A percentile compares a stretch with the other conserved stretches of the same genome.
Evolutionary conservation across 257 asterid genomes (phyloP).

Genomic region (Avicennia marina): DNA sequence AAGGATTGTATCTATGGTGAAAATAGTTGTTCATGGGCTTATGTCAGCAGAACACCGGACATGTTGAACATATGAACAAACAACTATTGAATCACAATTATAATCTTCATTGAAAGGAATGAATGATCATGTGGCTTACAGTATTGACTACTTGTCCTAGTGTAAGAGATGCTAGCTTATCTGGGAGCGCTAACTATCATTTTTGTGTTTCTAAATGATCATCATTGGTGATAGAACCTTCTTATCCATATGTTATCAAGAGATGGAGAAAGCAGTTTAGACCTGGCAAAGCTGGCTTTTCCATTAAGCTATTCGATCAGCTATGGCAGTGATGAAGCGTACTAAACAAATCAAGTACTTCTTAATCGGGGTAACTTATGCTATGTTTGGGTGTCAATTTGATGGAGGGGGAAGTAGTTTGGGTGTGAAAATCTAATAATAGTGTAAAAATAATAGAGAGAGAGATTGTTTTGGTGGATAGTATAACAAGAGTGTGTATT

Average conservation of each 20-base stretch:
- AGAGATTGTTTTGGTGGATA: no score
- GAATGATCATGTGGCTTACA: neutral
- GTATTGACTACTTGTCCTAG: neutral
- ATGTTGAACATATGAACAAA: neutral
- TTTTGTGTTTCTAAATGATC: neutral
- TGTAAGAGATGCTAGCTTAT: neutral
- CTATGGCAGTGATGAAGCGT: neutral
- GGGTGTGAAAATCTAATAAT: no score
- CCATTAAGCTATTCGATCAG: neutral
- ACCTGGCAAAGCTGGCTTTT: neutral
- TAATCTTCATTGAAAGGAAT: neutral
- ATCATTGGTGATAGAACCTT: neutral
- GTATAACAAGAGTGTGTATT: no score
- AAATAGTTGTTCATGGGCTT: neutral
- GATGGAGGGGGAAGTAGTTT: no score
- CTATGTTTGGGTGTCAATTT: no score
- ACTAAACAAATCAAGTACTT: neutral
- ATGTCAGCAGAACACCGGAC: neutral
- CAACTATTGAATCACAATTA: neutral
- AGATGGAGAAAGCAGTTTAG: neutral
- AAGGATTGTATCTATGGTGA: neutral
- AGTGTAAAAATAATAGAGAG: no score
- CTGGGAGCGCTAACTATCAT: neutral
- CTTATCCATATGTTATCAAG: neutral
- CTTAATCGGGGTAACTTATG: neutral